Base-by-base conservation (phyloP, 331 rosid species). In the Malus hybrid region DNA sequence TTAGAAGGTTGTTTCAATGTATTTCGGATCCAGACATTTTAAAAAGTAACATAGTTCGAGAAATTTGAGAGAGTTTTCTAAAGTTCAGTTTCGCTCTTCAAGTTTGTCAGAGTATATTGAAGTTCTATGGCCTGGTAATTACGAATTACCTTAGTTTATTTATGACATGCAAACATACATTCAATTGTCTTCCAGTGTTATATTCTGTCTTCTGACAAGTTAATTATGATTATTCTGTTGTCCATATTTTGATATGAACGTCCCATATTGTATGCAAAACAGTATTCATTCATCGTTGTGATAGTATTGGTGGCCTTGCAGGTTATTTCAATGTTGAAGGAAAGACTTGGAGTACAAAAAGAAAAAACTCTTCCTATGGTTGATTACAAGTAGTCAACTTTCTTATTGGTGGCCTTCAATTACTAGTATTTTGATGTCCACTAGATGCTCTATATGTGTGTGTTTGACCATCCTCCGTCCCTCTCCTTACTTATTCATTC, bases 301-400 rank as follows among this genome's bases (percentile, higher is more conserved):
- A 34, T 66, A 74, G 36, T 56, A 53, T 46, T 68, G 75, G 69
- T 33, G 57, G 66, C 81, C 63, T 68, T 76, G 83, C 90, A 94
- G 97, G 89, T 94, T 81, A 87, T 83, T 79, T 74, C 89, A 77
- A 86, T 83, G 95, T 71, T 94, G 86, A 88, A 84, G 84, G 92
- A 88, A 75, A 91, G 90, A 82, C 95, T 92, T 75, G 95, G 93
- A 75, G 79, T 94, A 75, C 56, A 84, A 62, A 80, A 77, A 44
- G 92, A 92, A 68, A 85, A 90, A 77, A 74, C 74, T 18, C 86
- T 88, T 62, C 88, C 95, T 63, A 75, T 70, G 88, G 93, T 91
- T 79, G 96, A 94, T 82, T 94, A 90, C 92, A 91, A 93, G 99
- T 94, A 75, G 29, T 66, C 61, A 72, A 55, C 39, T 36, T 72